Conservation (phyloP, 2,329 filamentous ascomycete genomes). For the Epichloe bromicola region DNA sequence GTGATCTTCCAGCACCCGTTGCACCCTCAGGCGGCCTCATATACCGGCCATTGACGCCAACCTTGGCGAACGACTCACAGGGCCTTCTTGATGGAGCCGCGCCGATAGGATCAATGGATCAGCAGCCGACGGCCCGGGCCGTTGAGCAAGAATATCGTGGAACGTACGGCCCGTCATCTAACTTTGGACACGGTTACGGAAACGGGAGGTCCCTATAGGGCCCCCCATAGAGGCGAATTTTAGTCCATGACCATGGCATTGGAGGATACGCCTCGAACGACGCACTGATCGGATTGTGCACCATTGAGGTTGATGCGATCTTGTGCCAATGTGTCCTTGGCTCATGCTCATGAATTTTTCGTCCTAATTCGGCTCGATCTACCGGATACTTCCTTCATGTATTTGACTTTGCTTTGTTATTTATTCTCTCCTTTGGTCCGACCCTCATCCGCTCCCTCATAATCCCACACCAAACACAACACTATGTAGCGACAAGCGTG, state of each 20-base stretch:
- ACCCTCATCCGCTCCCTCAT: not conserved
- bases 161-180: conserved; percentile 8
- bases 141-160: conserved; percentile 5
- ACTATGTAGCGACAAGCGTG: not conserved
- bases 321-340: not conserved
- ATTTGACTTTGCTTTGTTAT: not conserved
- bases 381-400: not conserved
- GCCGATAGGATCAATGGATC: conserved; percentile 21
- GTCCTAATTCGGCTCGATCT: not conserved
- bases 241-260: not conserved
- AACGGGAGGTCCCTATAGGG: not conserved
- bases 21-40: conserved; percentile 15
- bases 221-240: not conserved
- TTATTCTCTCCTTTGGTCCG: not conserved
- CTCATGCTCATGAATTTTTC: not conserved
- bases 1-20: conserved; percentile 11
- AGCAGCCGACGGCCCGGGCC: not conserved
- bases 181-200: conserved; percentile 9
- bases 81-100: conserved; percentile 27
- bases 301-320: not conserved
- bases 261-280: not conserved
- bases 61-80: conserved; percentile 21
- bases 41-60: conserved; percentile 27
- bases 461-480: not conserved
- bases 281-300: not conserved